A percentile compares a stretch with the other conserved stretches of the same genome.
These are phyloP conservation scores for Kregervanrija fluxuum DNA, from an alignment of 805 yeast genomes.

Conservation along the genomic window DNA sequence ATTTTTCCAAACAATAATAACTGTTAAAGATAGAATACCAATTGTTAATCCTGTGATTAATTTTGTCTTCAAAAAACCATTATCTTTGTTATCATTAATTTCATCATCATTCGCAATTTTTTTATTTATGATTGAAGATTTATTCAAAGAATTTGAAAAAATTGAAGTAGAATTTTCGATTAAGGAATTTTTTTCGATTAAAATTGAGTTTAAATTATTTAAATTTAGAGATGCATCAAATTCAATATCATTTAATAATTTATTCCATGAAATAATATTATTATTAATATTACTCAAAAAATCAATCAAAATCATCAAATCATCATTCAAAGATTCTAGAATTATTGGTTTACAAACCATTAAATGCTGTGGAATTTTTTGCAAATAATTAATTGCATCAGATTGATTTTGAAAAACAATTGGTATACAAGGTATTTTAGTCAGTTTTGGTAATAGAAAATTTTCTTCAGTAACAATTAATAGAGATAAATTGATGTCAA, in stretches of 20 bases:
- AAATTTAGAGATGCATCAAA: constrained; percentile 7
- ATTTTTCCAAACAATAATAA: constrained; percentile 23
- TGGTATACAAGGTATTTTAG: constrained; percentile 7
- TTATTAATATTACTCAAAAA: constrained; percentile 22
- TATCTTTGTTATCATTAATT: neutral
- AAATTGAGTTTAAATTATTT: constrained; percentile 18
- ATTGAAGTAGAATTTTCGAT: neutral
- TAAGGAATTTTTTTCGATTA: constrained; percentile 12
- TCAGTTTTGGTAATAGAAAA: constrained; percentile 19
- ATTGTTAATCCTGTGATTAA: constrained; percentile 22
- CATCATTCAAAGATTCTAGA: constrained; percentile 23
- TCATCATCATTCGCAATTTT: constrained; percentile 1
- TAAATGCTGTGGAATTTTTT: constrained; percentile 12
- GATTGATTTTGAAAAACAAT: neutral
- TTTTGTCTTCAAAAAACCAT: constrained; percentile 11
- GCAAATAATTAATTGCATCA: neutral
- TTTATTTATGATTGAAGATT: neutral
- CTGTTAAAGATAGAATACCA: constrained; percentile 24
- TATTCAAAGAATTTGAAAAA: neutral
- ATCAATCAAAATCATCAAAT: constrained; percentile 26
- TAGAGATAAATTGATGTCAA: constrained; percentile 21
- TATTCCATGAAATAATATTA: constrained; percentile 10
- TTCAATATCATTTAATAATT: constrained; percentile 7
- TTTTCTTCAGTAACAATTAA: constrained; percentile 24
- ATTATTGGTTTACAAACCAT: constrained; percentile 29